These are phyloP conservation scores for Cucumis melo DNA, from an alignment of 306 rosid genomes.

Conservation along the genomic window DNA sequence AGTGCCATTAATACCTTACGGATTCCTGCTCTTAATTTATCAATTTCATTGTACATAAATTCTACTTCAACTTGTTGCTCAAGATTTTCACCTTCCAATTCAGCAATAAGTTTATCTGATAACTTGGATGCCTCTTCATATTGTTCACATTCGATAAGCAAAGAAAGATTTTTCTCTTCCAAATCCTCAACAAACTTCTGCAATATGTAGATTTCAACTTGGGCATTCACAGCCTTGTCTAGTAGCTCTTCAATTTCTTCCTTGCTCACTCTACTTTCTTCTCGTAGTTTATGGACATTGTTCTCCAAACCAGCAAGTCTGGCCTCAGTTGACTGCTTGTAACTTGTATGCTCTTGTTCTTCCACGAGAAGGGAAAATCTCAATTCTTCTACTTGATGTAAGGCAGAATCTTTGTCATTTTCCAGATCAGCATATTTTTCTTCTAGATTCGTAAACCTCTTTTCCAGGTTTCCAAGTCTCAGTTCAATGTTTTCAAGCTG, in stretches of 20 bases:
- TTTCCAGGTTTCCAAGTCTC: slow-evolving; percentile 62
- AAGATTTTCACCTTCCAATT: slow-evolving; percentile 89
- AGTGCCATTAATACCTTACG: slow-evolving; percentile 54
- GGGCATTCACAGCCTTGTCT: slow-evolving; percentile 78
- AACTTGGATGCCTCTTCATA: slow-evolving; percentile 58
- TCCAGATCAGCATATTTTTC: slow-evolving; percentile 50
- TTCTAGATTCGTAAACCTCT: slow-evolving; percentile 56
- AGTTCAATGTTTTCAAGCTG: slow-evolving; percentile 55
- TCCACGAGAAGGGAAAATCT: slow-evolving; percentile 41
- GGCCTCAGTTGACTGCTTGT: slow-evolving; percentile 40
- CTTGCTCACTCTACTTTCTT: slow-evolving; percentile 55
- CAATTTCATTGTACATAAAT: slow-evolving; percentile 64
- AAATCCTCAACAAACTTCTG: slow-evolving; percentile 85
- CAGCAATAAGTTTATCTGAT: slow-evolving; percentile 63
- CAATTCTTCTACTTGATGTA: slow-evolving; percentile 54
- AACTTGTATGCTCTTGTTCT: slow-evolving; percentile 48
- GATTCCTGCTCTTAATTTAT: slow-evolving; percentile 51
- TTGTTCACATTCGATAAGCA: slow-evolving; percentile 58
- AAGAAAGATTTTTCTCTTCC: slow-evolving; percentile 60
- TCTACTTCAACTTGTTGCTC: slow-evolving; percentile 85
- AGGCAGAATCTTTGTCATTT: slow-evolving; percentile 55
- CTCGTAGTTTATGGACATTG: slow-evolving; percentile 37
- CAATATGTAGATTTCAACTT: slow-evolving; percentile 85
- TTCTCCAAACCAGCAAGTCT: slow-evolving; percentile 57
- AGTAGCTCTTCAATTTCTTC: slow-evolving; percentile 75